Base-by-base conservation (phyloP, 1,284 basidiomycete species). In the Athelia psychrophila region DNA sequence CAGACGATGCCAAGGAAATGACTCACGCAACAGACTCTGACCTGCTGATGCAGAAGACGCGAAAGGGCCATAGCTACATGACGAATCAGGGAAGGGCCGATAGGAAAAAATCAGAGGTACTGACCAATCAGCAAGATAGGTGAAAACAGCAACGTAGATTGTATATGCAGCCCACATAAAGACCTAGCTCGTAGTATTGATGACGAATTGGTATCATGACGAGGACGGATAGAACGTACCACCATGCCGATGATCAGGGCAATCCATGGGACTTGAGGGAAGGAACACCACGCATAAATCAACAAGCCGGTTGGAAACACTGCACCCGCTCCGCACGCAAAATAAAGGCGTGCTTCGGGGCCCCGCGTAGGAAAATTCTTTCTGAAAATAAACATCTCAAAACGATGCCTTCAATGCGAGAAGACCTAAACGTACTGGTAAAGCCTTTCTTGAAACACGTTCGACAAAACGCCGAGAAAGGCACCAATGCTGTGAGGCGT, bases 41-140 rank as follows among this genome's bases (percentile, higher is more conserved):
- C 86, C 90, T 0, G 90, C 89, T 18, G 91, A 69, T 1, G 89
- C 88, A 1, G 86, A 89, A 0, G 86, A 88, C 3, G 89, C 90
- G 56, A 84, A 92, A 1, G 83, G 77, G 1, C 84, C 84, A 54
- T 88, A 88, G 59, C 84, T 86, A 47, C 16, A 5, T 10, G 9
- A 42, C 44, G 42, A 3, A 38, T 27, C 6, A 35, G 16, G 23
- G 32, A 22, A 35, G 27, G 49, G 45, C 18, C 40, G 18, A 18
- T 2, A 4, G 33, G 27, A 20, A 12, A 20, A 13, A 30, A 1
- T 16, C 16, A 9, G 22, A 45, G 33, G 3, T 3, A 65, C 76
- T 24, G 60, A 87, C 83, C 84, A 86, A 62, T 89, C 88, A 1
- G 86, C 85, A 19, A 91, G 74, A 59, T 90, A 91, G 18, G 80